Evolutionary conservation across 371 early-diverging fungal genomes (phyloP).

Genomic region (Syncephalis fuscata): DNA sequence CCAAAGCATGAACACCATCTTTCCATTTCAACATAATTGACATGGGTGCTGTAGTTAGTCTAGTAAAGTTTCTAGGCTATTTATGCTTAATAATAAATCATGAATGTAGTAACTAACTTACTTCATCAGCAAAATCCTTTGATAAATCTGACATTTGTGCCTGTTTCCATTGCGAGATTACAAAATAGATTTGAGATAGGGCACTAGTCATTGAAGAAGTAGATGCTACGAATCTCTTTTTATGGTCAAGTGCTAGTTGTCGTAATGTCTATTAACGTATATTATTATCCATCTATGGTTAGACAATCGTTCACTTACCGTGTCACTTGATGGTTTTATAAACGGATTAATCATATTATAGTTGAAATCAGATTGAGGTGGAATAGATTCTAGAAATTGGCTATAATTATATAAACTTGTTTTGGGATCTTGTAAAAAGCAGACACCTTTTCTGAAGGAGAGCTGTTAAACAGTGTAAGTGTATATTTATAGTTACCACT

Average conservation of each 20-base stretch:
- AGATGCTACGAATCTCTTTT: slow-evolving; percentile 53
- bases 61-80: slow-evolving; percentile 31
- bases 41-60: slow-evolving; percentile 34
- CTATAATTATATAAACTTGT: slow-evolving; percentile 65
- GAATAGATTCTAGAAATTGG: slow-evolving; percentile 53
- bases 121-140: slow-evolving; percentile 30
- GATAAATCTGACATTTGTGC: slow-evolving; percentile 44
- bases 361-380: slow-evolving; percentile 64
- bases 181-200: slow-evolving; percentile 63
- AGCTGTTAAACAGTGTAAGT: not conserved
- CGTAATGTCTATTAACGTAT: slow-evolving; percentile 17
- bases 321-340: slow-evolving; percentile 63
- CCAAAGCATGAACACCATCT: slow-evolving; percentile 60
- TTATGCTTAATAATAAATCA: not conserved
- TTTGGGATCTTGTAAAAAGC: slow-evolving; percentile 64
- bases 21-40: slow-evolving; percentile 27
- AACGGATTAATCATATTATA: slow-evolving; percentile 58
- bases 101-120: slow-evolving; percentile 5
- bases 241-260: slow-evolving; percentile 20
- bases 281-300: not conserved
- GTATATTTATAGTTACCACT: not conserved
- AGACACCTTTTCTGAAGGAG: slow-evolving; percentile 56
- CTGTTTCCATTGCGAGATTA: slow-evolving; percentile 44
- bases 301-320: slow-evolving; percentile 11
- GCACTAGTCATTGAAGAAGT: slow-evolving; percentile 75